Evolutionary conservation across 441 rosid genomes (phyloP), one percentile per base, ranked within the genome.

Genomic region (Populus hybrid): DNA sequence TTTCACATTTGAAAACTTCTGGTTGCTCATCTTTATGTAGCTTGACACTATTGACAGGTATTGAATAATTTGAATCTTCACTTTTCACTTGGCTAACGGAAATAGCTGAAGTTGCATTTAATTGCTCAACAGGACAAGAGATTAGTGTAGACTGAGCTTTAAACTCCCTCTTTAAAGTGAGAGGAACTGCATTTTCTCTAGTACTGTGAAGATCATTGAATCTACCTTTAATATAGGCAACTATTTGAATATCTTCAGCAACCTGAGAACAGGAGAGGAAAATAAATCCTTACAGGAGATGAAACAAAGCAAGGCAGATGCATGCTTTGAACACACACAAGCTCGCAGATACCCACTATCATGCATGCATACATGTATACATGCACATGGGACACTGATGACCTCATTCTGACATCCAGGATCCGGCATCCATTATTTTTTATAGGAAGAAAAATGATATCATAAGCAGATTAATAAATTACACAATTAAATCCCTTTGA

Each of bases 171-270:
- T 80, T 73, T 21, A 74, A 68, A 68, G 78, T 16, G 40, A 63
- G 23, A 78, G 79, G 65, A n/a, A n/a, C 23, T 26, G 61, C 6
- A 76, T 33, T 69, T 64, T 24, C 85, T 3, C 67, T 38, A 68
- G 56, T 73, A 76, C 45, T 67, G 71, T 56, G 70, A 78, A 74
- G 78, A 18, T 42, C 14, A 53, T 23, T 45, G 75, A 87, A 85
- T 68, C 78, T 81, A 40, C 53, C 81, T 82, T 85, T 82, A 86
- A 88, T 66, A 74, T 75, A 66, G 72, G 77, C 74, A 21, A 86
- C 81, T 12, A 81, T 42, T 36, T 82, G 77, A 26, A 42, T 73
- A 73, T 87, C 89, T 84, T 91, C 93, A 26, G 83, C 74, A 82
- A 90, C 80, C 93, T 91, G 88, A 26, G 64, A 78, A 31, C 9